A percentile compares a stretch with the other conserved stretches of the same genome.
Conservation (phyloP, 768 basidiomycete species). For the Auricularia cornea region DNA sequence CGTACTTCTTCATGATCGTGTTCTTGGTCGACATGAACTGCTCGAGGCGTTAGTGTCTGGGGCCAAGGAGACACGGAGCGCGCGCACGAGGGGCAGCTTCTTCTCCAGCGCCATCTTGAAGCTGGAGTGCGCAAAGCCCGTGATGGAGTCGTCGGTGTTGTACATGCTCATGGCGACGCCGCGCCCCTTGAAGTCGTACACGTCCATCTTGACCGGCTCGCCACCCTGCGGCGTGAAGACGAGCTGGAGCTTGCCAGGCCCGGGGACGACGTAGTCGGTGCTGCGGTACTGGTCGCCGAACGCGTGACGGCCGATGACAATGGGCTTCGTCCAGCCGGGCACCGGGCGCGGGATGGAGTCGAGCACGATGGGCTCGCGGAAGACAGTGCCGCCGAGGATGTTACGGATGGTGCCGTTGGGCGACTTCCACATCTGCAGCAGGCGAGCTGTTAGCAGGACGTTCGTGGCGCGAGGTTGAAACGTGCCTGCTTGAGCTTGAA, state of each 20-base stretch:
- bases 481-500: constrained; percentile 80
- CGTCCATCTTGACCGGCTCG: constrained; percentile 55
- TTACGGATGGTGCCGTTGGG: constrained; percentile 99
- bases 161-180: constrained; percentile 98
- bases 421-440: constrained; percentile 83
- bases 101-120: constrained; percentile 87
- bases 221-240: constrained; percentile 81
- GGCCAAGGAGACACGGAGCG: background rate
- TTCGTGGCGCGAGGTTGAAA: no score
- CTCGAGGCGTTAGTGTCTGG: background rate
- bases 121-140: constrained; percentile 91
- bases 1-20: constrained; percentile 95
- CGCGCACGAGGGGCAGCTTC: constrained; percentile 31
- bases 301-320: constrained; percentile 93
- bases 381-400: constrained; percentile 96
- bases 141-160: constrained; percentile 90
- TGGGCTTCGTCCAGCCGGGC: constrained; percentile 96
- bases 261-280: constrained; percentile 87
- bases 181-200: constrained; percentile 88
- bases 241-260: constrained; percentile 88
- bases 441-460: no score
- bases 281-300: constrained; percentile 95
- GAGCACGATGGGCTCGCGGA: constrained; percentile 96
- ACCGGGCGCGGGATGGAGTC: constrained; percentile 84
- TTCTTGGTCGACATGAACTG: constrained; percentile 98